Conservation (phyloP, 768 basidiomycete genomes). For the Hygrophorus russula region DNA sequence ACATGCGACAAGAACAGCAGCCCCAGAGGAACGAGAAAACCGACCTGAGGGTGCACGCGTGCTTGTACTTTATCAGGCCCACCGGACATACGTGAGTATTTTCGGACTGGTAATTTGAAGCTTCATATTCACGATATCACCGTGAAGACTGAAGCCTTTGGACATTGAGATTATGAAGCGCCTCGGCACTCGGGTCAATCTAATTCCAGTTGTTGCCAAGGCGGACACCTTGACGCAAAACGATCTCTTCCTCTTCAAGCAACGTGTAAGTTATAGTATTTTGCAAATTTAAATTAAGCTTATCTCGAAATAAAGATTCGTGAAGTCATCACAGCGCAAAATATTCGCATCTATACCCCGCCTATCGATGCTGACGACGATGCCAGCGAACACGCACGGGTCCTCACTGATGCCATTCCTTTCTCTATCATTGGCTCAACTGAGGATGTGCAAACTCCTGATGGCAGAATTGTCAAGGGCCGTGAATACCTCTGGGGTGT, state of each 20-base stretch:
- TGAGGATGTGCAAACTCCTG: slow-evolving; percentile 83
- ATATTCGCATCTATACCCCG: slow-evolving; percentile 90
- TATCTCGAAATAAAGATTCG: slow-evolving; percentile 47
- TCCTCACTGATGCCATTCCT: slow-evolving; percentile 85
- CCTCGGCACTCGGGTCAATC: slow-evolving; percentile 93
- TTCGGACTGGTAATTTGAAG: slow-evolving; percentile 2
- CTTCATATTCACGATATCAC: slow-evolving; percentile 1
- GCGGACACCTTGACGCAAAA: slow-evolving; percentile 95
- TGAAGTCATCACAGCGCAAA: slow-evolving; percentile 82
- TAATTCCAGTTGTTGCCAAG: slow-evolving; percentile 96
- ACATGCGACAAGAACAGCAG: slow-evolving; percentile 98
- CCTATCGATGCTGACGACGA: slow-evolving; percentile 85
- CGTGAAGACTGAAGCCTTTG: slow-evolving; percentile 76
- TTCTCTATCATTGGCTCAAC: slow-evolving; percentile 99
- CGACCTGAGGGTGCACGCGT: slow-evolving; percentile 92
- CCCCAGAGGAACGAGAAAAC: slow-evolving; percentile 92
- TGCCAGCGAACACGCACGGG: slow-evolving; percentile 70
- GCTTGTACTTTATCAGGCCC: slow-evolving; percentile 92
- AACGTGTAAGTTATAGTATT: slow-evolving; percentile 48
- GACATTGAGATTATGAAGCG: slow-evolving; percentile 99
- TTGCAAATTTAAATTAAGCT: slow-evolving; percentile 6
- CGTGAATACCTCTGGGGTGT: slow-evolving; percentile 99
- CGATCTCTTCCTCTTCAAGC: slow-evolving; percentile 87
- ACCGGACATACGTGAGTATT: slow-evolving; percentile 87
- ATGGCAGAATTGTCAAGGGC: slow-evolving; percentile 92